These are phyloP conservation scores for Cladosporium sp. DNA, from an alignment of 2,329 filamentous ascomycete species.

Conservation along the genomic window DNA sequence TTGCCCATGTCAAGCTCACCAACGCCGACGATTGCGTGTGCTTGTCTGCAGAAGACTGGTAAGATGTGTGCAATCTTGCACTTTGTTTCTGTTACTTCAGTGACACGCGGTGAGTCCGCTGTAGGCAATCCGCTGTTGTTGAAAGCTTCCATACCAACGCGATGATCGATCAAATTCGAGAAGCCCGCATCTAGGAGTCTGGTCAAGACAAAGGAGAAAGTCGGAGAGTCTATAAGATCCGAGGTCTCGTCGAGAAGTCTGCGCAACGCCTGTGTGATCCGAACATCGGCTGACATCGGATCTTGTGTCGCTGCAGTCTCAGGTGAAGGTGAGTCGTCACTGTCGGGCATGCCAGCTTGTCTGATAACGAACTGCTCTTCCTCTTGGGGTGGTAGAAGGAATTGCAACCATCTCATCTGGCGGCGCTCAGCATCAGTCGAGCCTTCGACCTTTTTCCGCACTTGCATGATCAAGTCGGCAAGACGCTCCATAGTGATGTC, in stretches of 20 bases:
- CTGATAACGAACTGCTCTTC: constrained; percentile 79
- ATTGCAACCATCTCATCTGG: constrained; percentile 71
- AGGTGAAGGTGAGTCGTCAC: constrained; percentile 26
- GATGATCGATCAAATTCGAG: constrained; percentile 74
- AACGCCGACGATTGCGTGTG: constrained; percentile 75
- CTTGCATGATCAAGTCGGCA: constrained; percentile 73
- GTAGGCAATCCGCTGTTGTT: constrained; percentile 45
- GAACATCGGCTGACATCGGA: constrained; percentile 20
- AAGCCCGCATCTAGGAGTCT: constrained; percentile 85
- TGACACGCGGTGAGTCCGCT: constrained; percentile 52
- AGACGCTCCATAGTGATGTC: constrained; percentile 78
- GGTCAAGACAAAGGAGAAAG: constrained; percentile 81
- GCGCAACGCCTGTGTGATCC: constrained; percentile 57
- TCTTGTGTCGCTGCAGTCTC: constrained; percentile 15
- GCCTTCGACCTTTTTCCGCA: constrained; percentile 81
- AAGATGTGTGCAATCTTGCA: constrained; percentile 84
- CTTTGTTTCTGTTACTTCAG: constrained; percentile 37
- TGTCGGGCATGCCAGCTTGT: constrained; percentile 70
- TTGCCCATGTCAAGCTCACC: constrained; percentile 55
- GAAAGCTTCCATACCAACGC: constrained; percentile 75
- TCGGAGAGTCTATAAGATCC: constrained; percentile 89
- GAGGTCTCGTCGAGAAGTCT: constrained; percentile 91
- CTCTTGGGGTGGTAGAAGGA: constrained; percentile 72
- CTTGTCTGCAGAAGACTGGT: constrained; percentile 85
- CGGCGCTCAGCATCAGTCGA: constrained; percentile 59